phyloP scores from a whole-genome alignment of 805 yeast genomes.

The Zygoascus biomembranicola region DNA sequence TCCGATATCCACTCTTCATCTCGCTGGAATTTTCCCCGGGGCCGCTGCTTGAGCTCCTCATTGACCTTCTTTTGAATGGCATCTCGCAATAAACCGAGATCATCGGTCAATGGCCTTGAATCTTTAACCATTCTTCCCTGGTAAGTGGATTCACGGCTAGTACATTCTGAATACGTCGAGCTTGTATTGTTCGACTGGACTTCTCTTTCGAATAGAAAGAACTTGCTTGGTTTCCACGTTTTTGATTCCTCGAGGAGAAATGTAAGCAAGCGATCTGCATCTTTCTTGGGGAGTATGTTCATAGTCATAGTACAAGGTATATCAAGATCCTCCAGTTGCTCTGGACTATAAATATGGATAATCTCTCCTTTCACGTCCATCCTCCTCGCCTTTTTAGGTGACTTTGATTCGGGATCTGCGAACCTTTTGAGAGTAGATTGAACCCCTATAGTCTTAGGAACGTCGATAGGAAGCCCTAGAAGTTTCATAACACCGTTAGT shows the following conservation, averaged over 20 bases:
- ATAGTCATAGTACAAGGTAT: constrained; percentile 45
- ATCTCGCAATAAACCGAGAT: constrained; percentile 34
- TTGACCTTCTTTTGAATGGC: constrained; percentile 36
- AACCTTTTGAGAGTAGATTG: neutral
- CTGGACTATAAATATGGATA: constrained; percentile 41
- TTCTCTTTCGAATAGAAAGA: constrained; percentile 54
- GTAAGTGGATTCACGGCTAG: constrained; percentile 20
- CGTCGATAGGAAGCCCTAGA: constrained; percentile 21
- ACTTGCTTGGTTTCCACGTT: constrained; percentile 37
- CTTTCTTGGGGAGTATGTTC: constrained; percentile 43
- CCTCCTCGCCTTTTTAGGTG: constrained; percentile 5
- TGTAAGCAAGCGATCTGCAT: constrained; percentile 39
- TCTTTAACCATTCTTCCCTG: constrained; percentile 34
- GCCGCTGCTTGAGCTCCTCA: constrained; percentile 26
- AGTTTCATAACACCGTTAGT: constrained; percentile 34
- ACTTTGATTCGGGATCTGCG: neutral
- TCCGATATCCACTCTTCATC: constrained; percentile 43
- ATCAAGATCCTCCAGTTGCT: constrained; percentile 38
- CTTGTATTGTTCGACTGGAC: constrained; percentile 53
- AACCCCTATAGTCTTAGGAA: neutral
- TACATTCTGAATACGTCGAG: constrained; percentile 27
- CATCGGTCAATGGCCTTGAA: constrained; percentile 32
- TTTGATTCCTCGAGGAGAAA: constrained; percentile 36
- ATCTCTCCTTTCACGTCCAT: constrained; percentile 22
- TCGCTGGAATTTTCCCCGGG: constrained; percentile 34